Conservation (phyloP, 805 yeast species). For the Phaffomyces thermotolerans region DNA sequence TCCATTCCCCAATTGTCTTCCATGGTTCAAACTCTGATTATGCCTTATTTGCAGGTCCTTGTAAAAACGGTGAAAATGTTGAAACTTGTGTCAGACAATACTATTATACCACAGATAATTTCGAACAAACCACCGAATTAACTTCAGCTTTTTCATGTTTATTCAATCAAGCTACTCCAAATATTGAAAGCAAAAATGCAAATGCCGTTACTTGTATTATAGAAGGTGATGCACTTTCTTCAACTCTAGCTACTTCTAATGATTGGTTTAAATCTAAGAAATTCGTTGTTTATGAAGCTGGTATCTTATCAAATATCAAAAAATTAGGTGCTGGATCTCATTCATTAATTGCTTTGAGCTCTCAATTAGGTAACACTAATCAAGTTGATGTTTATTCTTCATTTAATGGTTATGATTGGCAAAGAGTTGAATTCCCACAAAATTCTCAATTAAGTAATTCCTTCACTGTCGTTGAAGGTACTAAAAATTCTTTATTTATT, state of each 20-base stretch:
- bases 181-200: constrained; percentile 18
- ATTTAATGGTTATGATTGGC: constrained; percentile 29
- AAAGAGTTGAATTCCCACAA: constrained; percentile 27
- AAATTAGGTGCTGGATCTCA: constrained; percentile 29
- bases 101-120: constrained; percentile 40
- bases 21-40: constrained; percentile 33
- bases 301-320: constrained; percentile 25
- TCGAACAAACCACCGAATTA: constrained; percentile 27
- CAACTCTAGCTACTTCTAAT: constrained; percentile 31
- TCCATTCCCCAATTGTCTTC: constrained; percentile 26
- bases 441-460: constrained; percentile 14
- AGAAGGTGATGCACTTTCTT: constrained; percentile 32
- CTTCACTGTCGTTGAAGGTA: constrained; percentile 31
- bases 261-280: constrained; percentile 37
- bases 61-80: constrained; percentile 23
- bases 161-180: constrained; percentile 23
- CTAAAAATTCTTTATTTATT: constrained; percentile 33
- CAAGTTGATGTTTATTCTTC: constrained; percentile 25
- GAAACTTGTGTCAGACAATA: constrained; percentile 29
- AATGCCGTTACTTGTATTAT: constrained; percentile 37
- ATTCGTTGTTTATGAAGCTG: constrained; percentile 26
- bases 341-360: constrained; percentile 29
- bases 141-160: constrained; percentile 28
- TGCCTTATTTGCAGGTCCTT: constrained; percentile 31
- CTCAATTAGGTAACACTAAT: constrained; percentile 18